Base-by-base conservation (phyloP, 139 green algal genomes). In the Chlorokybus atmophyticus region DNA sequence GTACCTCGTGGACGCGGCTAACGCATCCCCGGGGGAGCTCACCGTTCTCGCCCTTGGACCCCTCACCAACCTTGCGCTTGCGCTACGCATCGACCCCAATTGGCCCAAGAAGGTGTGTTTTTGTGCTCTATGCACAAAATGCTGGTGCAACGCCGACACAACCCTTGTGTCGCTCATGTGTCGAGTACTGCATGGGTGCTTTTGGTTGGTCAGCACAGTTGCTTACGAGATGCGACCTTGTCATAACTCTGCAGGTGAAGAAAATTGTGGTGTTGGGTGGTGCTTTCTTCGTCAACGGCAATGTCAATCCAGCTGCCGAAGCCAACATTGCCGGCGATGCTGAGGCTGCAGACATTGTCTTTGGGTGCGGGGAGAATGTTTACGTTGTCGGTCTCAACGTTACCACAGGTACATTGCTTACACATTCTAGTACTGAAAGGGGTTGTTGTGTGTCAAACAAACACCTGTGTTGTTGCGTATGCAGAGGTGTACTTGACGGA, bases 31-130 rank as follows among this genome's bases (percentile, higher is more conserved):
- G 2, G 31, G 52, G 0, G 53, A 74, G 32, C 71, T 94, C 10
- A 80, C 68, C 5, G 59, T 94, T 0, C 57, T 94, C 29, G 82
- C 83, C 4, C 68, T 94, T 50, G 86, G 74, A 6, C 66, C 82
- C 0, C 74, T 93, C 7, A 94, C 86, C 32, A 94, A 94, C 32
- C 32, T 94, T 17, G 86, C 87, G 4, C 44, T 52, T 44, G 35
- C 24, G 32, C 10, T n/a, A 19, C 19, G 19, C 19, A 47, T 47
- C 19, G 19, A 47, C 19, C 19, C 19, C 39, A n/a, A 47, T 47
- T 47, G 39, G 39, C 19, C 19, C 39, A n/a, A n/a, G n/a, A n/a
- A n/a, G n/a, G n/a, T n/a, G n/a, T n/a, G n/a, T n/a, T n/a, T n/a
- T n/a, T n/a, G n/a, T n/a, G n/a, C n/a, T n/a, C n/a, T n/a, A n/a